Conservation (phyloP, 345 rosid species). For the Ceriops tagal region DNA sequence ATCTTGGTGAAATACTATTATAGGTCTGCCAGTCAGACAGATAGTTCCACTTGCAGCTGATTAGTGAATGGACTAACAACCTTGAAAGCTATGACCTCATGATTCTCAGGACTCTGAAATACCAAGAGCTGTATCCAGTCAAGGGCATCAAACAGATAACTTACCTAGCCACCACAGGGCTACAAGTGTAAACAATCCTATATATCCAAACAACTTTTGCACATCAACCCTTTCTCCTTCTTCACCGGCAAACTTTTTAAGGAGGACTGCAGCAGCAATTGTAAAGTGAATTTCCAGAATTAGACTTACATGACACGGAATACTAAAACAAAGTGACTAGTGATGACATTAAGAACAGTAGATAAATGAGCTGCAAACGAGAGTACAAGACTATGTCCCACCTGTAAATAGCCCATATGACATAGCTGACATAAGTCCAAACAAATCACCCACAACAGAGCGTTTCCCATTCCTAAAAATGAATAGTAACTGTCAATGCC, state of each 20-base stretch:
- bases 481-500: constrained; percentile 50
- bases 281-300: constrained; percentile 9
- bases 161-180: constrained; percentile 99
- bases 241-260: constrained; percentile 91
- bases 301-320: background rate
- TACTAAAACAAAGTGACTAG: background rate
- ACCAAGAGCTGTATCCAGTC: background rate
- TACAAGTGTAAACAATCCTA: constrained; percentile 92
- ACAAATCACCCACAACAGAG: constrained; percentile 89
- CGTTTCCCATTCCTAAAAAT: constrained; percentile 75
- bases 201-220: constrained; percentile 95
- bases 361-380: background rate
- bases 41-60: background rate
- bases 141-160: constrained; percentile 14
- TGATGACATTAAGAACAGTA: background rate
- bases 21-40: background rate
- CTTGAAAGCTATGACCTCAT: background rate
- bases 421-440: constrained; percentile 94
- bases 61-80: background rate
- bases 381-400: constrained; percentile 11
- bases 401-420: constrained; percentile 96
- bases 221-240: constrained; percentile 93
- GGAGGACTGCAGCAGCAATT: constrained; percentile 68
- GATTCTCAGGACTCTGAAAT: background rate
- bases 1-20: too few species aligned